A percentile compares a stretch with the other conserved stretches of the same genome.
Evolutionary conservation across 2,329 filamentous ascomycete genomes (phyloP).

Genomic region (Aspergillus versicolor): DNA sequence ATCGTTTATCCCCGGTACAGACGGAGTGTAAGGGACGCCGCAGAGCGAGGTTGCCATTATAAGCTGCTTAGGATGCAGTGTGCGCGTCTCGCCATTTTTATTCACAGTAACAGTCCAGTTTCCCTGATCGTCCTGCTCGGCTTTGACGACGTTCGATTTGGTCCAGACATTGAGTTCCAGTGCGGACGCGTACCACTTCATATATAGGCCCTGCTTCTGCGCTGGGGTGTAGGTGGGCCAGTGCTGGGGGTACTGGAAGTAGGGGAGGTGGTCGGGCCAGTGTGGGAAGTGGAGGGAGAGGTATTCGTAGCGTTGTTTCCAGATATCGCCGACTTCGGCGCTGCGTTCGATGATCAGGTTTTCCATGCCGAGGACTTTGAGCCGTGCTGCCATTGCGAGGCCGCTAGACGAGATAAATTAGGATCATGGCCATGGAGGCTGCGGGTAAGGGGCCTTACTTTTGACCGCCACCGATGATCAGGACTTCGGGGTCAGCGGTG

Average conservation of each 20-base stretch:
- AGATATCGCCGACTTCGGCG: slow-evolving; percentile 29
- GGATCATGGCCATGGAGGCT: no score
- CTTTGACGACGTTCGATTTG: slow-evolving; percentile 21
- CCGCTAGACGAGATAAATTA: background rate
- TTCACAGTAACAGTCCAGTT: slow-evolving; percentile 24
- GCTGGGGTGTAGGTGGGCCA: slow-evolving; percentile 34
- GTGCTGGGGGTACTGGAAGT: slow-evolving; percentile 30
- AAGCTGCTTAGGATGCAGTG: slow-evolving; percentile 25
- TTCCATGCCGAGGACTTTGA: slow-evolving; percentile 27
- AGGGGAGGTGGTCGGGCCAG: slow-evolving; percentile 32
- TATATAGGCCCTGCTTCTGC: slow-evolving; percentile 28
- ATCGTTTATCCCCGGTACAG: slow-evolving; percentile 28
- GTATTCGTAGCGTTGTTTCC: slow-evolving; percentile 33
- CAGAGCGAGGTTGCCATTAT: slow-evolving; percentile 27
- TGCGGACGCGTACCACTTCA: slow-evolving; percentile 29
- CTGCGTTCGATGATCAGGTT: slow-evolving; percentile 30
- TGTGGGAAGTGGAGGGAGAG: slow-evolving; percentile 33
- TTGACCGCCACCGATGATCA: no score
- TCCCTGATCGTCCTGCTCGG: slow-evolving; percentile 18
- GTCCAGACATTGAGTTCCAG: slow-evolving; percentile 29
- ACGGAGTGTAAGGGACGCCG: slow-evolving; percentile 29
- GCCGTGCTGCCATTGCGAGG: slow-evolving; percentile 26
- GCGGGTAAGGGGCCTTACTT: no score
- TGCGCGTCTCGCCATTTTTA: slow-evolving; percentile 20
- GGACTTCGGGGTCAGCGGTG: no score